Percentiles rank a stretch among this genome's conserved stretches.
phyloP scores from a whole-genome alignment of 1,284 basidiomycete genomes.

The Rhodotorula glutinis region DNA sequence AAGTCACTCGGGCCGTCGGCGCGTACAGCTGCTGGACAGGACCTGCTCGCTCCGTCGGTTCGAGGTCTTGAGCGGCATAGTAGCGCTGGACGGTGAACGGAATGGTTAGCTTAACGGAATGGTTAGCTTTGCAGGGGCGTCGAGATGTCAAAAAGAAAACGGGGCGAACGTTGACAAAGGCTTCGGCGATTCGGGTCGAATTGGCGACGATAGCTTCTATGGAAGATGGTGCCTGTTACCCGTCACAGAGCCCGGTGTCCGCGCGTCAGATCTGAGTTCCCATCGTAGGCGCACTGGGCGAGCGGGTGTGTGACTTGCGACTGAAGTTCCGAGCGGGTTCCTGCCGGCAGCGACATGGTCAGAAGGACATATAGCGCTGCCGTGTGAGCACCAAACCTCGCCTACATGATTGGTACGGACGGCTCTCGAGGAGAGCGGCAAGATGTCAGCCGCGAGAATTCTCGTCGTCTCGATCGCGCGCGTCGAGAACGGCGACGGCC shows the following conservation, averaged over 20 bases:
- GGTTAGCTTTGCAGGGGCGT: too few relatives aligned
- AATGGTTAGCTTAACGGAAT: too few relatives aligned
- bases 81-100: conserved; percentile 20
- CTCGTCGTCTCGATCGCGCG: too few relatives aligned
- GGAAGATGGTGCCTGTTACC: conserved; percentile 5
- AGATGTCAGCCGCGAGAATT: too few relatives aligned
- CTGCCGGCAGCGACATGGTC: not conserved
- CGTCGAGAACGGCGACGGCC: too few relatives aligned
- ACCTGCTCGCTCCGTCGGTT: conserved; percentile 8
- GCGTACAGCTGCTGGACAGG: conserved; percentile 73
- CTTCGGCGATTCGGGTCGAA: conserved; percentile 26
- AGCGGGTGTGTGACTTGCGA: conserved; percentile 4
- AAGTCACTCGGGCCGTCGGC: conserved; percentile 66
- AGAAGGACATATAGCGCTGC: too few relatives aligned
- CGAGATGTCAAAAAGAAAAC: not conserved
- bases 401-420: not conserved
- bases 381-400: too few relatives aligned
- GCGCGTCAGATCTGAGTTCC: too few relatives aligned
- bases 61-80: conserved; percentile 28
- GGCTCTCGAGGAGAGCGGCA: too few relatives aligned
- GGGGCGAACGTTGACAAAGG: conserved; percentile 19
- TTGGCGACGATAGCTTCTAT: conserved; percentile 24
- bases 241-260: not conserved
- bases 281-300: too few relatives aligned
- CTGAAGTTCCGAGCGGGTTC: conserved; percentile 12